phyloP scores from a whole-genome alignment of 106 monocot genomes.

The Agapanthus africanus region DNA sequence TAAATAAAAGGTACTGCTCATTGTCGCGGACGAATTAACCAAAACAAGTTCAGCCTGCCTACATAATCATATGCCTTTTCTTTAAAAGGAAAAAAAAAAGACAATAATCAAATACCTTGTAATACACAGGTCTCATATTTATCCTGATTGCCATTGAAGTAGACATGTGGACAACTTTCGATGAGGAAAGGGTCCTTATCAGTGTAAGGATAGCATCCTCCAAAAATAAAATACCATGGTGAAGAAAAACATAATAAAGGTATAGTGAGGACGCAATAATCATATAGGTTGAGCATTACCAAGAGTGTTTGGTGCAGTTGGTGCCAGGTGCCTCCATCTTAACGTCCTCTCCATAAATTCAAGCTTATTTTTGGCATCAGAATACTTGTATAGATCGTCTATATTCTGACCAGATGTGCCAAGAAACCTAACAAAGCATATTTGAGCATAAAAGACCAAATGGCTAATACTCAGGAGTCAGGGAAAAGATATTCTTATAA shows the following conservation, averaged over 20 bases:
- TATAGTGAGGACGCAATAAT: too few species aligned
- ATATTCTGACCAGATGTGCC: constrained; percentile 99
- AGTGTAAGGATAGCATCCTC: constrained; percentile 93
- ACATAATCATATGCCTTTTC: too few species aligned
- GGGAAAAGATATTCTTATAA: not conserved
- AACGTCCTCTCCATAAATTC: constrained; percentile 95
- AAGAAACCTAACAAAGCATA: constrained; percentile 61
- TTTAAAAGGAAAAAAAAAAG: too few species aligned
- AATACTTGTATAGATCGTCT: constrained; percentile 89
- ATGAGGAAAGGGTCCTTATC: constrained; percentile 89
- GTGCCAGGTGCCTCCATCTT: constrained; percentile 94
- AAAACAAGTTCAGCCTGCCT: too few species aligned
- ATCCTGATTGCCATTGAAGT: constrained; percentile 88
- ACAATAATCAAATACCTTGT: constrained; percentile 41
- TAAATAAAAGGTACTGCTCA: not conserved
- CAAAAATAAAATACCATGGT: too few species aligned
- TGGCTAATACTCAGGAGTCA: not conserved
- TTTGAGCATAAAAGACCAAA: constrained; percentile 3
- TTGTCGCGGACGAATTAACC: not conserved
- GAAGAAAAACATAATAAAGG: too few species aligned
- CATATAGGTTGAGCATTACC: too few species aligned
- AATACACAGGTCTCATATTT: constrained; percentile 60
- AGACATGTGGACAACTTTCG: constrained; percentile 87
- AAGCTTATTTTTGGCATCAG: constrained; percentile 66
- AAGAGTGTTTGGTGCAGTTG: constrained; percentile 95